Conservation (phyloP, 2,329 filamentous ascomycete species). For the Microdochium bolleyi region DNA sequence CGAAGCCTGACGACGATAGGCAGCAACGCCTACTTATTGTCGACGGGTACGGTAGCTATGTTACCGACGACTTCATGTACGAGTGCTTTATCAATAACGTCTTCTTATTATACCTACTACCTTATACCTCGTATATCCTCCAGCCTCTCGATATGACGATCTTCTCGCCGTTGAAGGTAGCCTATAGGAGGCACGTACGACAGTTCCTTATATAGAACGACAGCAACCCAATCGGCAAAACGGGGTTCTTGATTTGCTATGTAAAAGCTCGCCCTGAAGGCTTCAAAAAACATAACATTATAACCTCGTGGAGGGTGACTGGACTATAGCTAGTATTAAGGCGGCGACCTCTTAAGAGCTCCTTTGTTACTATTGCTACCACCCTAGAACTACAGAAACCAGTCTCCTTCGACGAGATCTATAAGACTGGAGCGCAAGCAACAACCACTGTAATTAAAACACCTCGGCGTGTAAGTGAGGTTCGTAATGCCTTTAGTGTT, state of each 20-base stretch:
- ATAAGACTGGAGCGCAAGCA: not conserved
- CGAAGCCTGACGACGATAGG: not conserved
- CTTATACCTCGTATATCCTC: conserved; percentile 14
- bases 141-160: conserved; percentile 10
- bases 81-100: conserved; percentile 9
- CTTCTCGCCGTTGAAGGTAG: not conserved
- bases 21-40: conserved; percentile 8
- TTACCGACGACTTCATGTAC: conserved; percentile 10
- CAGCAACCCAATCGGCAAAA: conserved; percentile 1
- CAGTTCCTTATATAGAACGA: not conserved
- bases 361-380: not conserved
- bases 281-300: not conserved
- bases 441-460: not conserved
- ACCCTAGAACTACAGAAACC: not conserved
- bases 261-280: not conserved
- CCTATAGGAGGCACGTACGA: conserved; percentile 1
- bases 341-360: not conserved
- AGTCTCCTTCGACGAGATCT: not conserved
- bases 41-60: conserved; percentile 9
- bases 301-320: not conserved
- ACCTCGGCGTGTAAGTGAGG: not conserved
- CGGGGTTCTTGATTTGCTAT: conserved; percentile 1
- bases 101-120: conserved; percentile 8
- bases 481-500: not conserved
- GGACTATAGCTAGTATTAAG: not conserved